Conservation (phyloP, 2,329 filamentous ascomycete species). For the Lachnellula cervina region DNA sequence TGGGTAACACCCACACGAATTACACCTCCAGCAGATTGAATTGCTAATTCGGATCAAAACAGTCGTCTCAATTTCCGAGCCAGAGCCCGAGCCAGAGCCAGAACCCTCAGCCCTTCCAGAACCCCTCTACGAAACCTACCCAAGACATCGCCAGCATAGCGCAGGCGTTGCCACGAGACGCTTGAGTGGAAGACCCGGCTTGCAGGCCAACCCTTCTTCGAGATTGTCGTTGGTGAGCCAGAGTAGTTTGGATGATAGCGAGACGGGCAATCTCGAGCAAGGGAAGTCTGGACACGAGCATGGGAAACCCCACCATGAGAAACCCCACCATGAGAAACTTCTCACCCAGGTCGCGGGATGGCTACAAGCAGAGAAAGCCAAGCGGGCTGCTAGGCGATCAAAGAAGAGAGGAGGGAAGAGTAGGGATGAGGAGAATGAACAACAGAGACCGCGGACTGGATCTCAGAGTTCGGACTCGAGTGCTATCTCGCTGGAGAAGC, state of each 20-base stretch:
- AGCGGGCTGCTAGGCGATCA: conserved; percentile 53
- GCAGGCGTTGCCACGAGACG: conserved; percentile 19
- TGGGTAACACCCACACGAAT: conserved; percentile 10
- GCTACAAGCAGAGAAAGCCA: conserved; percentile 74
- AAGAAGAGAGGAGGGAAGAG: conserved; percentile 33
- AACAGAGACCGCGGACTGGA: conserved; percentile 36
- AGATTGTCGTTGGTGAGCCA: conserved; percentile 22
- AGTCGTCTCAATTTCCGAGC: conserved; percentile 32
- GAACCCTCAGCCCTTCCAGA: conserved; percentile 10
- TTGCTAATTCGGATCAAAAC: background rate
- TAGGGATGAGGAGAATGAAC: conserved; percentile 10
- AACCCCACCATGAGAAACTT: conserved; percentile 47
- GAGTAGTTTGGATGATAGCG: conserved; percentile 24
- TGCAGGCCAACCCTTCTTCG: conserved; percentile 17
- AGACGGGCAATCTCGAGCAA: conserved; percentile 17
- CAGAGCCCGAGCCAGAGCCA: conserved; percentile 11
- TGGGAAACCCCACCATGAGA: conserved; percentile 38
- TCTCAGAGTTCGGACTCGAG: conserved; percentile 64
- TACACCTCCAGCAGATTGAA: background rate
- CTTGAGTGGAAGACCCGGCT: conserved; percentile 25
- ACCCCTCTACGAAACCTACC: conserved; percentile 15
- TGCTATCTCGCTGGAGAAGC: conserved; percentile 68
- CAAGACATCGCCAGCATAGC: conserved; percentile 25
- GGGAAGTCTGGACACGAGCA: conserved; percentile 13
- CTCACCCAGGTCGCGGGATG: conserved; percentile 75